phyloP scores from a whole-genome alignment of 306 rosid species.

The Begonia peltatifolia region DNA sequence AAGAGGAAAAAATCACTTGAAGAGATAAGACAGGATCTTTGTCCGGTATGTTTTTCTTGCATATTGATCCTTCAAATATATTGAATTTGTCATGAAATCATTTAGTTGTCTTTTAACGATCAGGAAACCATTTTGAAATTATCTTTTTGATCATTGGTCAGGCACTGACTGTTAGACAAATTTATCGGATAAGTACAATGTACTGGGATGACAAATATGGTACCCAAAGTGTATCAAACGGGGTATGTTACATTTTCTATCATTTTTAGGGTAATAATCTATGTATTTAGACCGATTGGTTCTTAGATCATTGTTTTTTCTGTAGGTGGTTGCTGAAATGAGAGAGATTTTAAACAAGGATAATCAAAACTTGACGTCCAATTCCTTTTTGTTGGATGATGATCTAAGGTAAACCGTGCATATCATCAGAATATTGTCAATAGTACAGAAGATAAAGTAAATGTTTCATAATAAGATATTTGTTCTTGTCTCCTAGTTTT shows the following conservation, averaged over 20 bases:
- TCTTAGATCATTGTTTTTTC: not conserved
- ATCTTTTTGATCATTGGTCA: slow-evolving; percentile 17
- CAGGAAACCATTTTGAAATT: not conserved
- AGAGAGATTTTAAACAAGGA: slow-evolving; percentile 83
- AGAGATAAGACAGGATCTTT: slow-evolving; percentile 86
- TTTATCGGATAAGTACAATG: slow-evolving; percentile 95
- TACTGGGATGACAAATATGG: slow-evolving; percentile 99
- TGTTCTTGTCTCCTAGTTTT: too few relatives aligned
- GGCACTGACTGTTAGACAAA: slow-evolving; percentile 93
- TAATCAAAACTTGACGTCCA: slow-evolving; percentile 77
- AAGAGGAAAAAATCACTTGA: slow-evolving; percentile 83
- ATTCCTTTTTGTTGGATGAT: slow-evolving; percentile 90
- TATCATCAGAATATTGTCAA: too few relatives aligned
- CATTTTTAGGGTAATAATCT: too few relatives aligned
- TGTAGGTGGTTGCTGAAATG: slow-evolving; percentile 88
- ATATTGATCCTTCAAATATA: slow-evolving; percentile 2
- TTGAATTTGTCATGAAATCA: not conserved
- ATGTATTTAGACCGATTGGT: too few relatives aligned
- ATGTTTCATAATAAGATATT: too few relatives aligned
- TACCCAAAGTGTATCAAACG: slow-evolving; percentile 94
- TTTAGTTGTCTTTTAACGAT: not conserved
- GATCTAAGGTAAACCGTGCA: slow-evolving; percentile 61
- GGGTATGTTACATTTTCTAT: slow-evolving; percentile 45
- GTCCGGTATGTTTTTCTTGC: slow-evolving; percentile 55
- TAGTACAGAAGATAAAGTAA: too few relatives aligned